phyloP scores from a whole-genome alignment of 1,284 basidiomycete genomes.

The Rhodotorula sp. region DNA sequence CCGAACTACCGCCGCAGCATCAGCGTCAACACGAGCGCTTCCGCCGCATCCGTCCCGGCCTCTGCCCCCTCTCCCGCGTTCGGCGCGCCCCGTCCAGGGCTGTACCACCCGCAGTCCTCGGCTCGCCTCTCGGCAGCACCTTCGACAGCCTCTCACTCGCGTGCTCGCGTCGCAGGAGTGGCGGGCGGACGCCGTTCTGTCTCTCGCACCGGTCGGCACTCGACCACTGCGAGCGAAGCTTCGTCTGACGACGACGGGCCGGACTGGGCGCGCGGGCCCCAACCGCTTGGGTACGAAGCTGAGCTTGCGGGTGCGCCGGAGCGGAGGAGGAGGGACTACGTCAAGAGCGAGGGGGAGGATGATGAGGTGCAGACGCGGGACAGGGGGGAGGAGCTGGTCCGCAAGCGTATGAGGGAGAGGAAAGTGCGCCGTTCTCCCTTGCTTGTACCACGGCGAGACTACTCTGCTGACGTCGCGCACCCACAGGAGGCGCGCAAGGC shows the following conservation, averaged over 20 bases:
- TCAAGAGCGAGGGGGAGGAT: constrained; percentile 49
- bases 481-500: constrained; percentile 23
- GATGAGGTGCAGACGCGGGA: constrained; percentile 57
- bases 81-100: neutral
- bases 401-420: constrained; percentile 57
- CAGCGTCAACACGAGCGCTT: constrained; percentile 27
- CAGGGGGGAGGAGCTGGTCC: constrained; percentile 60
- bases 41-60: neutral
- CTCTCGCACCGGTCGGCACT: neutral
- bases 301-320: neutral
- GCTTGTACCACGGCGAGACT: rapidly evolving
- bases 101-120: constrained; percentile 1
- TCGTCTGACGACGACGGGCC: neutral
- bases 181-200: neutral
- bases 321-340: neutral
- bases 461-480: too few relatives aligned
- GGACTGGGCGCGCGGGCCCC: neutral
- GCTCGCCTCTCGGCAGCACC: neutral
- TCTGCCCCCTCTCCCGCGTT: neutral
- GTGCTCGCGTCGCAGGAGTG: neutral
- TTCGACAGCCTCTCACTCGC: neutral
- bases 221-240: neutral
- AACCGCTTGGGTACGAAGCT: neutral
- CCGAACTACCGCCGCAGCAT: constrained; percentile 13
- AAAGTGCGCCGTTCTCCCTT: constrained; percentile 8